Conservation (phyloP, 2,329 filamentous ascomycete species). For the Xylariaceae sp. region DNA sequence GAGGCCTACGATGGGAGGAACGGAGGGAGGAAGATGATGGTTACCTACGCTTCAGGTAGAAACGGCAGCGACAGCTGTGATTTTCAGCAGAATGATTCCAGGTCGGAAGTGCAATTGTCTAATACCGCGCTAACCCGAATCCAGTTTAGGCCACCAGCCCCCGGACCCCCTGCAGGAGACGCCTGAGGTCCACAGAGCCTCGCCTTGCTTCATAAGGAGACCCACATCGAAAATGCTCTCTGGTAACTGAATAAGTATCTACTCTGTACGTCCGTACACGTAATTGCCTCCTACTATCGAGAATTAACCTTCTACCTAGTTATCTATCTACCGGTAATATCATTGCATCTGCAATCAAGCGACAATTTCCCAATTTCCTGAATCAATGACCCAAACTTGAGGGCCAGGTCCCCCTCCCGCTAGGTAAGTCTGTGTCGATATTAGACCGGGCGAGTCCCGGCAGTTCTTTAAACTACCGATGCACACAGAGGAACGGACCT, state of each 20-base stretch:
- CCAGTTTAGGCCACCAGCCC: conserved; percentile 6
- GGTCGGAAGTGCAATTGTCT: conserved; percentile 9
- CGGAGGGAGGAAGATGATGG: conserved; percentile 15
- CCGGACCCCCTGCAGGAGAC: conserved; percentile 14
- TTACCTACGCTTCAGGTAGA: conserved; percentile 17
- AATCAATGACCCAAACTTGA: too few species aligned
- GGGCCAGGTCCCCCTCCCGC: too few species aligned
- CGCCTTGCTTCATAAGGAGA: background rate
- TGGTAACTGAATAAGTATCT: background rate
- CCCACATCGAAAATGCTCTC: background rate
- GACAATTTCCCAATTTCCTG: too few species aligned
- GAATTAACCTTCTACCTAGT: too few species aligned
- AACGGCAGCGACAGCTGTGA: conserved; percentile 21
- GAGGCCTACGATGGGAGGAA: conserved; percentile 6
- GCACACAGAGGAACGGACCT: too few species aligned
- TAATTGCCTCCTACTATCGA: too few species aligned
- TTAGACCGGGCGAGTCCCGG: too few species aligned
- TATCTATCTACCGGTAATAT: too few species aligned
- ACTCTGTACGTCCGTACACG: too few species aligned
- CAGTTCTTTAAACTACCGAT: too few species aligned
- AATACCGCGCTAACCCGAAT: conserved; percentile 4
- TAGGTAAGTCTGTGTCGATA: too few species aligned
- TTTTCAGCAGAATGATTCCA: conserved; percentile 21
- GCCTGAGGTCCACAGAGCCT: conserved; percentile 1
- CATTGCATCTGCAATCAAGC: too few species aligned